A percentile compares a stretch with the other conserved stretches of the same genome.
phyloP scores from a whole-genome alignment of 2,329 filamentous ascomycete genomes.

The Ophidiomyces ophidiicola region DNA sequence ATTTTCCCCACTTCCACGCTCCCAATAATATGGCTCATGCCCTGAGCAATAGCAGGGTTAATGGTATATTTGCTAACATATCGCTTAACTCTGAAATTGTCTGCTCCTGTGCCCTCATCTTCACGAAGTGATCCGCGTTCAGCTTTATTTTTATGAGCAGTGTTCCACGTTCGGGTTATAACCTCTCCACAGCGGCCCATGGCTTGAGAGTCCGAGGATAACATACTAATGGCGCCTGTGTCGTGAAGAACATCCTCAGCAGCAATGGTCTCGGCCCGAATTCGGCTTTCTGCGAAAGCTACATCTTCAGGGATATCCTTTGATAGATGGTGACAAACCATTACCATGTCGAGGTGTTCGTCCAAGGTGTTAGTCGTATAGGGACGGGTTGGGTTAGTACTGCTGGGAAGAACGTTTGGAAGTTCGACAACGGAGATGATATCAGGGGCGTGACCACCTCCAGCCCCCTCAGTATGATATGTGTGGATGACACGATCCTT shows the following conservation, averaged over 20 bases:
- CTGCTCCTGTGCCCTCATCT: conserved; percentile 65
- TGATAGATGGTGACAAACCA: conserved; percentile 92
- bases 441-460: conserved; percentile 87
- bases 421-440: conserved; percentile 91
- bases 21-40: conserved; percentile 76
- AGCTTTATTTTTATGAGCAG: conserved; percentile 88
- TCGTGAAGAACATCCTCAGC: conserved; percentile 95
- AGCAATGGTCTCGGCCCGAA: conserved; percentile 89
- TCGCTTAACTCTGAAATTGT: conserved; percentile 84
- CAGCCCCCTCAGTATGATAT: conserved; percentile 92
- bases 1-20: conserved; percentile 81
- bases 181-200: conserved; percentile 97
- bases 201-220: conserved; percentile 88
- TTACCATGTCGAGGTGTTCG: conserved; percentile 95
- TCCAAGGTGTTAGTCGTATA: conserved; percentile 88
- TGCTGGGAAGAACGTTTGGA: conserved; percentile 74
- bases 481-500: conserved; percentile 83
- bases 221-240: conserved; percentile 91
- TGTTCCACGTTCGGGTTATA: conserved; percentile 87
- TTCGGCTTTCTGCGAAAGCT: conserved; percentile 86
- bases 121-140: conserved; percentile 66
- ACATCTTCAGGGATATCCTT: conserved; percentile 92
- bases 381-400: conserved; percentile 83
- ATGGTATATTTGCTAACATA: conserved; percentile 95
- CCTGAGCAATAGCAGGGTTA: conserved; percentile 84